Evolutionary conservation across 805 yeast species (phyloP).

Genomic region (Vanderwaltozyma verrucispora): DNA sequence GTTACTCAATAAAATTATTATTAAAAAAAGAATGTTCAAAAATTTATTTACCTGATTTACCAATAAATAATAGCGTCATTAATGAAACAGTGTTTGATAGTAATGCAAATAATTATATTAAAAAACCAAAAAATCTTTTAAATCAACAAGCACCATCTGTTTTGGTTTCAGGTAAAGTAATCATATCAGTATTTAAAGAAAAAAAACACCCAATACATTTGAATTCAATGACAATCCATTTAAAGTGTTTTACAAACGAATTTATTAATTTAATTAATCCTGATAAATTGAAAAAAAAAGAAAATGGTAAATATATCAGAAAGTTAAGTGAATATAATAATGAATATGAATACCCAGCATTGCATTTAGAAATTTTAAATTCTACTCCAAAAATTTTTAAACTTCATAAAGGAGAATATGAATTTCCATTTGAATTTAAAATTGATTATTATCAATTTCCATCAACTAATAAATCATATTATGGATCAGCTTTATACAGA

Average conservation of each 20-base stretch:
- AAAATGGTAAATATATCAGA: not conserved
- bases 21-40: constrained; percentile 7
- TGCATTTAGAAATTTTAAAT: constrained; percentile 1
- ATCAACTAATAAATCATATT: not conserved
- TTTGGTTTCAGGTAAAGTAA: constrained; percentile 4
- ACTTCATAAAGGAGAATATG: constrained; percentile 1
- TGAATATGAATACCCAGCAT: not conserved
- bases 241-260: constrained; percentile 15
- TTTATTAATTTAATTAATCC: constrained; percentile 8
- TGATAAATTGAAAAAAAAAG: not conserved
- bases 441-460: constrained; percentile 1
- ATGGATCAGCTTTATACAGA: constrained; percentile 4
- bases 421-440: constrained; percentile 3
- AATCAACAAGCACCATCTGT: not conserved
- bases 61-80: constrained; percentile 1
- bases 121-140: not conserved
- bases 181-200: constrained; percentile 1
- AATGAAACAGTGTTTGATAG: constrained; percentile 1
- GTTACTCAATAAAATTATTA: constrained; percentile 9
- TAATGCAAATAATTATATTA: not conserved
- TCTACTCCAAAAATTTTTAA: not conserved
- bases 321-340: not conserved
- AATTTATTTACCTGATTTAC: constrained; percentile 10
- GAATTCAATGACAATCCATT: constrained; percentile 6
- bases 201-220: constrained; percentile 5